Percentiles rank a stretch among this genome's conserved stretches.
These are phyloP conservation scores for Phytophthora colocasiae DNA, from an alignment of 352 stramenopile species.

Conservation along the genomic window DNA sequence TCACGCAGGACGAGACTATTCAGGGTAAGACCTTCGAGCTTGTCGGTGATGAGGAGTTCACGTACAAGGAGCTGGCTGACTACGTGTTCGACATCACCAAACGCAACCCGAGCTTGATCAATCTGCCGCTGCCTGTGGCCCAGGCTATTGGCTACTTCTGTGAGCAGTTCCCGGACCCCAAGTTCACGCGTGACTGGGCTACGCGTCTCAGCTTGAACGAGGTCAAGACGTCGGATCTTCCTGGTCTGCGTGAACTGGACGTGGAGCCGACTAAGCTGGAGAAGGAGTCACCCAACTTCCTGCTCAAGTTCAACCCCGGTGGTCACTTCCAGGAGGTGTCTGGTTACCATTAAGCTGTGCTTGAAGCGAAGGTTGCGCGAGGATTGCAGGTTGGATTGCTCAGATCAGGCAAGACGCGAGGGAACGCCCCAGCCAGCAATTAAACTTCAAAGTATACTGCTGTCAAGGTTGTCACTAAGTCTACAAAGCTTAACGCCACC, in stretches of 20 bases:
- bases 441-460: slow-evolving; percentile 7
- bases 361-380: slow-evolving; percentile 6
- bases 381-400: neutral
- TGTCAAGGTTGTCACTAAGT: slow-evolving; percentile 8
- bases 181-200: slow-evolving; percentile 84
- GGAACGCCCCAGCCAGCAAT: slow-evolving; percentile 15
- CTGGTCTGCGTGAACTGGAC: slow-evolving; percentile 81
- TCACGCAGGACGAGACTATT: slow-evolving; percentile 84
- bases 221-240: slow-evolving; percentile 83
- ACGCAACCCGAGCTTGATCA: slow-evolving; percentile 75
- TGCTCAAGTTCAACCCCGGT: slow-evolving; percentile 94
- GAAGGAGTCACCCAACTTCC: slow-evolving; percentile 95
- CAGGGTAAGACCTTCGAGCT: slow-evolving; percentile 96
- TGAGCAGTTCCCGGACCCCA: slow-evolving; percentile 86
- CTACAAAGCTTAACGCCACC: slow-evolving; percentile 5
- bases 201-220: slow-evolving; percentile 82
- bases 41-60: slow-evolving; percentile 96
- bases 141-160: slow-evolving; percentile 82
- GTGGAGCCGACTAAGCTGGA: slow-evolving; percentile 94
- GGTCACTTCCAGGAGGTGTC: slow-evolving; percentile 95
- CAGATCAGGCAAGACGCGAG: slow-evolving; percentile 24
- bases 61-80: slow-evolving; percentile 96
- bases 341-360: slow-evolving; percentile 78
- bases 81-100: slow-evolving; percentile 96
- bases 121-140: slow-evolving; percentile 81